Base-by-base conservation (phyloP, 306 rosid genomes). In the Abrus pulchellus region DNA sequence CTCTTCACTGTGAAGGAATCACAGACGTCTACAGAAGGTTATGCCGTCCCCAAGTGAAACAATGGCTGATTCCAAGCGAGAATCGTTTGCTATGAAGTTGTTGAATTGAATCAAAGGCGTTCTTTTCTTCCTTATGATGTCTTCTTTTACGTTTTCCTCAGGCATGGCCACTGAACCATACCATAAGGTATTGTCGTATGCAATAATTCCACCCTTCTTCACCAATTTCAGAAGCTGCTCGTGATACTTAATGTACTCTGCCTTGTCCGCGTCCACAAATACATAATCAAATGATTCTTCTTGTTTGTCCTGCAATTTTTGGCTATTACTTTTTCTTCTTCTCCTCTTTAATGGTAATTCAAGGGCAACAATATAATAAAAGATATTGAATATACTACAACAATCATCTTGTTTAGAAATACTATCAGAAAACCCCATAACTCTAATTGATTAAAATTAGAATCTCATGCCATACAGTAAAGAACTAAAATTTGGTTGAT, bases 131-230 rank as follows among this genome's bases (percentile, higher is more conserved):
- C 9, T 78, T 0, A 50, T 2, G 0, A 0, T 2, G 5, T 83
- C 86, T 0, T 12, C 69, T 56, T 66, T 68, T 41, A 40, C 79
- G 1, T 62, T 57, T 0, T 85, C 85, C 40, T 81, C 86, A 7
- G 85, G 7, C 32, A 78, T 38, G 0, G 76, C 88, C 59, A 91
- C 93, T 0, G 87, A n/a, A 20, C 93, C 92, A 50, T 4, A 44
- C 96, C 96, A 89, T 11, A 89, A 4, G 5, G 96, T 89, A 72
- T 91, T 89, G 43, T 91, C 92, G n/a, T 89, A 89, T 2, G 82
- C 89, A n/a, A 89, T 87, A 9, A 87, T 72, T 43, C 93, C 92
- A 0, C 93, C 93, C 10, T 84, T 66, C 74, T 80, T 87, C 30
- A 87, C 89, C 55, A 89, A 80, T 82, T 83, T 86, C 7, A 89